A percentile compares a stretch with the other conserved stretches of the same genome.
These are phyloP conservation scores for Xylariales sp. DNA, from an alignment of 2,329 filamentous ascomycete genomes.

Conservation along the genomic window DNA sequence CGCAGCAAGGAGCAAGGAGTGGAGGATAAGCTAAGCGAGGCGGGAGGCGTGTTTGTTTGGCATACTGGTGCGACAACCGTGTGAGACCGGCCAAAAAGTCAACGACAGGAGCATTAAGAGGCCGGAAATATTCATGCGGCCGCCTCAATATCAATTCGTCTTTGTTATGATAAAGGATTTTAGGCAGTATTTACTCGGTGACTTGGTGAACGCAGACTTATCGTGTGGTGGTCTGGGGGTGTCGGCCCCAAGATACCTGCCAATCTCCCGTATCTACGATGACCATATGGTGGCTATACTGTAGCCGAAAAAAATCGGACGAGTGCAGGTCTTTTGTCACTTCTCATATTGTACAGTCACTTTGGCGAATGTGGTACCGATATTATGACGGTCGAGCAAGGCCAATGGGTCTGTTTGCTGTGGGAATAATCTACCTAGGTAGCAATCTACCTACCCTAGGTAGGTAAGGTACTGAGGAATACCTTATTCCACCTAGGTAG, in stretches of 20 bases:
- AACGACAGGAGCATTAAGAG: too few species aligned
- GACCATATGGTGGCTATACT: neutral
- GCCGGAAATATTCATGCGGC: neutral
- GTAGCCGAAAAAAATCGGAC: constrained; percentile 1
- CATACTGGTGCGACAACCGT: neutral
- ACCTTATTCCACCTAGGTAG: too few species aligned
- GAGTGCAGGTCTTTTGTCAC: constrained; percentile 20
- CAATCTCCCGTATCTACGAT: neutral
- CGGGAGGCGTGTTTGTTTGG: neutral
- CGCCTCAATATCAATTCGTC: too few species aligned
- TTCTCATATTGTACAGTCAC: constrained; percentile 6
- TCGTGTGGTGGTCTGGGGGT: neutral
- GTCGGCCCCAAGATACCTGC: neutral
- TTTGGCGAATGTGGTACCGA: neutral
- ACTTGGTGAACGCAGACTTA: too few species aligned
- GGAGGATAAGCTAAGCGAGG: neutral
- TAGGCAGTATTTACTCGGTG: neutral
- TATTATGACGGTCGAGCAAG: constrained; percentile 1
- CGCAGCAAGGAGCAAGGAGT: too few species aligned
- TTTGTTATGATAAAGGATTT: too few species aligned
- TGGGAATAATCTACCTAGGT: neutral
- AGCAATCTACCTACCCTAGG: too few species aligned
- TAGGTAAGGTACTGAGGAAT: too few species aligned
- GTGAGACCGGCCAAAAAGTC: neutral
- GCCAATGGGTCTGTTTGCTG: constrained; percentile 19